Base-by-base conservation (phyloP, 2,329 filamentous ascomycete genomes). In the Penicillium paneum region DNA sequence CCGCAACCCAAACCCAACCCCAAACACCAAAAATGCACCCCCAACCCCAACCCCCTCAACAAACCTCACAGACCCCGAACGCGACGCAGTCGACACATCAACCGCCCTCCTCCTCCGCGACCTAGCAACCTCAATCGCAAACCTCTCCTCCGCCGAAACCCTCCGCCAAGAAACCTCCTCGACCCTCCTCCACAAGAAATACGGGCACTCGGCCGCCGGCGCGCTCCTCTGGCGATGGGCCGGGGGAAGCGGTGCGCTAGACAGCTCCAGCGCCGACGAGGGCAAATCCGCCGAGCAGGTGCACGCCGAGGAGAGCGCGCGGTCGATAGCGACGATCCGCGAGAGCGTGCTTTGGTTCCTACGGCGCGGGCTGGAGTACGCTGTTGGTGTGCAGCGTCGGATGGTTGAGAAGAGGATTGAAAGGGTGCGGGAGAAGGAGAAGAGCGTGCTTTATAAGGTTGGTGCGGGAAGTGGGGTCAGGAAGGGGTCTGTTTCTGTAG, bases 381-480 rank as follows among this genome's bases (percentile, higher is more conserved):
- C 88, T 53, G 88, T 89, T 39, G 81, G 84, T 64, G 85, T 88
- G 59, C 93, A 97, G 77, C 86, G 90, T 65, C 83, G 82, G 47
- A 97, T 97, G 91, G 96, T 97, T 81, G 92, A 96, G 76, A 89
- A 90, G 67, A 79, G 94, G 64, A 79, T 97, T 62, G 85, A 86
- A 67, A 80, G 94, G 51, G 90, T 95, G 71, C 81, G 93, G 72
- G 92, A 97, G 76, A 94, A 89, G 82, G 92, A 87, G 67, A 90
- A 90, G 74, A 95, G 90, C 68, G 83, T 93, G 55, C 77, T 96
- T 52, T 89, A 91, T 60, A 92, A 90, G 71, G 80, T 49, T 74
- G 68, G 64, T 55, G 52, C 43, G 49, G 57, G 52, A 59, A 44
- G 65, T 24, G 35, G 17, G 11, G 10, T 1, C 15, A 24, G 24